phyloP scores from a whole-genome alignment of 495 filamentous ascomycete genomes.

The Rostrohypoxylon terebratum region DNA sequence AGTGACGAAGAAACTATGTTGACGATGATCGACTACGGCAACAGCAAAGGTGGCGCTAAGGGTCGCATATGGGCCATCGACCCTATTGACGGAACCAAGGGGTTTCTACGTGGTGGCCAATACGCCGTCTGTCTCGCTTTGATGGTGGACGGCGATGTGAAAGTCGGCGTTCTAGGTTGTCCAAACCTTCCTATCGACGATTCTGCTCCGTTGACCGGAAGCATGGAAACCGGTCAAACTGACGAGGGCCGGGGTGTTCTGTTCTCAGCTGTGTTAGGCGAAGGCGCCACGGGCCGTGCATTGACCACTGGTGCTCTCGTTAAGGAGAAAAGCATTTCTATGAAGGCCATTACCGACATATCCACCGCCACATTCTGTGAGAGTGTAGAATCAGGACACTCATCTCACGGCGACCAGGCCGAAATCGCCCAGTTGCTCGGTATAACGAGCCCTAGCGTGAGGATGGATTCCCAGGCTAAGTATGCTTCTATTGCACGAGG shows the following conservation, averaged over 20 bases:
- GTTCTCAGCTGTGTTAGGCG: slow-evolving; percentile 80
- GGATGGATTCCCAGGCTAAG: slow-evolving; percentile 98
- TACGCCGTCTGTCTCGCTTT: slow-evolving; percentile 95
- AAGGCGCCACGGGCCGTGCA: slow-evolving; percentile 81
- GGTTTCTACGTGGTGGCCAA: slow-evolving; percentile 96
- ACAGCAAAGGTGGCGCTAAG: slow-evolving; percentile 78
- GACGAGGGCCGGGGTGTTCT: slow-evolving; percentile 81
- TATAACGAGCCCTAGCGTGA: slow-evolving; percentile 85
- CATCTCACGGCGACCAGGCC: slow-evolving; percentile 84
- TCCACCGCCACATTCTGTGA: slow-evolving; percentile 90
- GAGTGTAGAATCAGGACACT: slow-evolving; percentile 92
- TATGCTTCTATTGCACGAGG: slow-evolving; percentile 96
- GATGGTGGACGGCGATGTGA: slow-evolving; percentile 93
- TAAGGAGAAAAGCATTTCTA: slow-evolving; percentile 73
- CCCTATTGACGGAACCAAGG: slow-evolving; percentile 97
- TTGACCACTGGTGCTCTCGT: slow-evolving; percentile 69
- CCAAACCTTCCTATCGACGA: slow-evolving; percentile 93
- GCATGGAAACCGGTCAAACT: slow-evolving; percentile 74
- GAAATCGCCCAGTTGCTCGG: slow-evolving; percentile 85
- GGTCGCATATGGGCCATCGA: slow-evolving; percentile 97
- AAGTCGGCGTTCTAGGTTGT: slow-evolving; percentile 92
- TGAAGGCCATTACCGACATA: slow-evolving; percentile 81
- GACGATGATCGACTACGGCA: slow-evolving; percentile 84
- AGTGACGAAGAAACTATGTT: slow-evolving; percentile 80
- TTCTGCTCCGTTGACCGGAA: slow-evolving; percentile 70